A percentile compares a stretch with the other conserved stretches of the same genome.
Evolutionary conservation across 805 yeast species (phyloP).

Genomic region (Schwanniomyces yamadae): DNA sequence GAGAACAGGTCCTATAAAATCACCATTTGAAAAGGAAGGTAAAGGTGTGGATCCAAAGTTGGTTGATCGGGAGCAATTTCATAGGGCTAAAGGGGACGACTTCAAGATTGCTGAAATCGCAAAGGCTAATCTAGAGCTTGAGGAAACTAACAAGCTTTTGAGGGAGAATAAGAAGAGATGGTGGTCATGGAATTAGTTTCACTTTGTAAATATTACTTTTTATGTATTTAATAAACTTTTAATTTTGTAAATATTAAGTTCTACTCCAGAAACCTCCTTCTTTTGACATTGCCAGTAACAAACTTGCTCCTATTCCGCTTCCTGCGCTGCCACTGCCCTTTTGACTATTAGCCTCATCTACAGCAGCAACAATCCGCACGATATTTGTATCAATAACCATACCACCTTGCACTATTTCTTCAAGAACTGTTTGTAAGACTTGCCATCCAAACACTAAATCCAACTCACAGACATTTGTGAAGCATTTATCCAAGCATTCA

Average conservation of each 20-base stretch:
- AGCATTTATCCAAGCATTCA: slow-evolving; percentile 89
- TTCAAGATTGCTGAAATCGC: slow-evolving; percentile 35
- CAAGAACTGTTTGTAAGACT: slow-evolving; percentile 84
- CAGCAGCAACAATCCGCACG: slow-evolving; percentile 73
- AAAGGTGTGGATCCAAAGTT: slow-evolving; percentile 33
- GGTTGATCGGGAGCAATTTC: slow-evolving; percentile 46
- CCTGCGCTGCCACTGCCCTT: slow-evolving; percentile 27
- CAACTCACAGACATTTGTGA: slow-evolving; percentile 90
- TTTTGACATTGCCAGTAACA: slow-evolving; percentile 24
- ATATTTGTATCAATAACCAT: slow-evolving; percentile 96
- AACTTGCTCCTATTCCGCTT: slow-evolving; percentile 19
- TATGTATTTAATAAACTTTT: too few species aligned
- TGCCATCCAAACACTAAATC: slow-evolving; percentile 99
- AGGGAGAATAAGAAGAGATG: slow-evolving; percentile 23
- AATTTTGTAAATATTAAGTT: slow-evolving; percentile 3
- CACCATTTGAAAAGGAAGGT: slow-evolving; percentile 63
- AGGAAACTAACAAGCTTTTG: slow-evolving; percentile 25
- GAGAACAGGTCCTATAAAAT: slow-evolving; percentile 69
- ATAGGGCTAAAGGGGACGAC: slow-evolving; percentile 45
- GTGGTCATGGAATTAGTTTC: slow-evolving; percentile 13
- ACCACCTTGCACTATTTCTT: slow-evolving; percentile 95
- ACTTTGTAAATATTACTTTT: slow-evolving; percentile 2
- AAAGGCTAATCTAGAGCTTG: slow-evolving; percentile 28
- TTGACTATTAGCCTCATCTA: slow-evolving; percentile 67
- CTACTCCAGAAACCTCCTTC: slow-evolving; percentile 29